Evolutionary conservation across 345 rosid species (phyloP), one percentile per base, ranked within the genome.

Genomic region (Nephelium lappaceum): DNA sequence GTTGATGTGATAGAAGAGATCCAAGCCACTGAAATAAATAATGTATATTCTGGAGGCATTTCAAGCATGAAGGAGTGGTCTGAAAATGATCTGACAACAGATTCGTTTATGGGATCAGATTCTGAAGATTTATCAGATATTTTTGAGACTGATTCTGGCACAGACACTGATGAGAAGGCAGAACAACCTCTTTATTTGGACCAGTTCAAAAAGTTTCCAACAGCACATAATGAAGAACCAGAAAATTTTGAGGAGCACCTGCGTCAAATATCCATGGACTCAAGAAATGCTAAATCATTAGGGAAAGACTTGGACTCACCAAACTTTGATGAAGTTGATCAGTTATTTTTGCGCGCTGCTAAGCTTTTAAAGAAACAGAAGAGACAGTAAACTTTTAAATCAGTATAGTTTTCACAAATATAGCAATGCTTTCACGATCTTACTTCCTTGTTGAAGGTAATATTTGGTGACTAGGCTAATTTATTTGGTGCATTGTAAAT

Each of bases 121-220:
- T 91, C 91, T 10, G 97, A 91, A 73, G 91, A 93, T 78, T 81
- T 95, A 39, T 92, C 97, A 0, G 99, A 95, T 81, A 88, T 96
- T 64, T 96, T 94, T 38, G 95, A 89, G 90, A 93, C 95, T 0
- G 97, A 96, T 71, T 88, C 93, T 0, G 97, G 89, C 31, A 39
- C 85, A 64, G 97, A 94, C 23, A 77, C 81, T 0, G 86, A 85
- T 77, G 89, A 84, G 73, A 84, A 69, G 63, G 79, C 83, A 65
- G 87, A 85, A 75, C 84, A 78, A 7, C 90, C 88, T 15, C 91
- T 94, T 51, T 91, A 89, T 86, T 73, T 94, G 86, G 89, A 90
- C 10, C 87, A 81, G 78, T 93, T 96, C 31, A 95, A 91, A 42
- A 94, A 91, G 70, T 90, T 96, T 53, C 91, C 93, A 11, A 80